Conservation (phyloP, 805 yeast species). For the Candida silvatica region DNA sequence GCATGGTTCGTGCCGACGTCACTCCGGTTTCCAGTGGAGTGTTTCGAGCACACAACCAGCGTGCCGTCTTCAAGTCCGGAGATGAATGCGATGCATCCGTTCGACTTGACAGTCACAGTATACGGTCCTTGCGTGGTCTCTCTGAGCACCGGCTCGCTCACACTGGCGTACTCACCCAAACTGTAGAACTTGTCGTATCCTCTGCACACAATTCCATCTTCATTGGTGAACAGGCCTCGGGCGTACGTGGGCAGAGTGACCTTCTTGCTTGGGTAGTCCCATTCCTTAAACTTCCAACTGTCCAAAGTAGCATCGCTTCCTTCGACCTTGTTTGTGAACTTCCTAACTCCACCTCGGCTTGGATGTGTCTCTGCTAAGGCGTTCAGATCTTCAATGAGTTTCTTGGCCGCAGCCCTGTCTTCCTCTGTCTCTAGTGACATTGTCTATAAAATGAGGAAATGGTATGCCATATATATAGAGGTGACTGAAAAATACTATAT, state of each 20-base stretch:
- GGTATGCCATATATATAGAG: no score
- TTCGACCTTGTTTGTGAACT: constrained; percentile 13
- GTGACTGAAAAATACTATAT: neutral
- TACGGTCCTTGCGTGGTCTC: constrained; percentile 64
- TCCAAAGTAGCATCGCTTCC: constrained; percentile 14
- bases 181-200: constrained; percentile 96
- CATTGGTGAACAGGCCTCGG: constrained; percentile 67
- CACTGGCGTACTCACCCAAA: constrained; percentile 50
- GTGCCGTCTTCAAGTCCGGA: constrained; percentile 72
- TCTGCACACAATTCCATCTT: constrained; percentile 52
- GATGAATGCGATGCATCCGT: constrained; percentile 86
- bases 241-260: constrained; percentile 62
- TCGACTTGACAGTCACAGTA: constrained; percentile 74
- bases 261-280: constrained; percentile 64
- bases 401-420: constrained; percentile 2
- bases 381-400: constrained; percentile 10
- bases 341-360: constrained; percentile 19
- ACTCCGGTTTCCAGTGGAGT: constrained; percentile 60
- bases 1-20: constrained; percentile 63
- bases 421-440: neutral
- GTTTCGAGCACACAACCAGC: constrained; percentile 82
- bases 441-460: no score
- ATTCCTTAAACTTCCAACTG: constrained; percentile 83
- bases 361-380: constrained; percentile 4
- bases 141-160: constrained; percentile 41